phyloP scores from a whole-genome alignment of 306 rosid genomes.

The Fragaria ananassa region DNA sequence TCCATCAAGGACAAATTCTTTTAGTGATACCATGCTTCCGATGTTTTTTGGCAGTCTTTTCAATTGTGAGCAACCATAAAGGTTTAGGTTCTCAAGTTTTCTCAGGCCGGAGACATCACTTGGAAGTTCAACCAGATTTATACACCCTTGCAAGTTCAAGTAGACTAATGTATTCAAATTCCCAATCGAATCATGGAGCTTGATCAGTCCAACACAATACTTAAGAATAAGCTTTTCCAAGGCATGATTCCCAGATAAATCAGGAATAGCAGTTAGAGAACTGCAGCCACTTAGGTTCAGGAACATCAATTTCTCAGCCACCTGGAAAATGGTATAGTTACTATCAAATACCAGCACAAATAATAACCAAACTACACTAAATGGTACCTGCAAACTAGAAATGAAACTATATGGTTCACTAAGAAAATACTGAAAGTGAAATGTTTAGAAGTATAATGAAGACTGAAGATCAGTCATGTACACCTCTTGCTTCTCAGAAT shows the following conservation, averaged over 20 bases:
- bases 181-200: constrained; percentile 53
- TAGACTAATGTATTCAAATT: constrained; percentile 35
- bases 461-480: neutral
- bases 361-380: neutral
- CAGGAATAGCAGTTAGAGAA: constrained; percentile 42
- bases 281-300: constrained; percentile 44
- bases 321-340: constrained; percentile 30
- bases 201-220: constrained; percentile 32
- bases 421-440: neutral
- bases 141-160: constrained; percentile 41
- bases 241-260: constrained; percentile 40
- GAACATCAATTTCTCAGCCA: constrained; percentile 43
- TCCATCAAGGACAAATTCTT: constrained; percentile 33
- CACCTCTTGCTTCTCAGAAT: neutral
- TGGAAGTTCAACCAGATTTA: constrained; percentile 41
- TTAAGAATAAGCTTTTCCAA: constrained; percentile 51
- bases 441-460: neutral
- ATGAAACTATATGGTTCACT: neutral
- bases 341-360: neutral
- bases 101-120: constrained; percentile 45
- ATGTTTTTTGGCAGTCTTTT: constrained; percentile 45
- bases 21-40: constrained; percentile 40
- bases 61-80: constrained; percentile 36
- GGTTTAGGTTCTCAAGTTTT: constrained; percentile 43
- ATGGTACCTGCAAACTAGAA: neutral